These are phyloP conservation scores for Wickerhamiella domercqiae DNA, from an alignment of 805 yeast genomes.

Conservation along the genomic window DNA sequence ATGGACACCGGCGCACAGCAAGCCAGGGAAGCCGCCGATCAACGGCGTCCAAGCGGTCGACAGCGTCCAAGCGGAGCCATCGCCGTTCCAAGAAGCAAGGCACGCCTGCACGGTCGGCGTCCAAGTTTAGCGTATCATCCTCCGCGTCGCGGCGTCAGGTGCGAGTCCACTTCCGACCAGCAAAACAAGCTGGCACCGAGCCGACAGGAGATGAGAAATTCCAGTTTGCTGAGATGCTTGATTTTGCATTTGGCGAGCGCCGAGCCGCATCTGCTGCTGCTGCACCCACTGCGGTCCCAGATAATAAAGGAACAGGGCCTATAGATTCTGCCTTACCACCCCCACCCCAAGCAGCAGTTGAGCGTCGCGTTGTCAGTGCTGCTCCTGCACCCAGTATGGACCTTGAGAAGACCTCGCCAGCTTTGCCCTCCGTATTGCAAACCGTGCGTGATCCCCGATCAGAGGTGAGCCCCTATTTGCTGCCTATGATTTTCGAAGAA, in stretches of 20 bases:
- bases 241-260: conserved; percentile 18
- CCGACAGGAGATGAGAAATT: conserved; percentile 1
- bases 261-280: background rate
- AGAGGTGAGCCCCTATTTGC: conserved; percentile 9
- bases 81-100: background rate
- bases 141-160: background rate
- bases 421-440: too few species aligned
- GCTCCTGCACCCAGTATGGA: too few species aligned
- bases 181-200: background rate
- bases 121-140: background rate
- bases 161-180: background rate
- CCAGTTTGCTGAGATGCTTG: conserved; percentile 22
- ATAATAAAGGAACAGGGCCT: background rate
- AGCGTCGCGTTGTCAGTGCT: too few species aligned
- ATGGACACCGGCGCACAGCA: background rate
- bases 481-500: conserved; percentile 29
- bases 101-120: background rate
- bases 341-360: background rate
- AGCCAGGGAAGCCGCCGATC: conserved; percentile 1
- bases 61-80: conserved; percentile 12
- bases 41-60: conserved; percentile 6
- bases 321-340: background rate
- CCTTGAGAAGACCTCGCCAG: too few species aligned
- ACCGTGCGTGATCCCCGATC: background rate
- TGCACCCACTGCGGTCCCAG: too few species aligned